A percentile compares a stretch with the other conserved stretches of the same genome.
Conservation (phyloP, 345 rosid species). For the Gynandropsis gynandra region DNA sequence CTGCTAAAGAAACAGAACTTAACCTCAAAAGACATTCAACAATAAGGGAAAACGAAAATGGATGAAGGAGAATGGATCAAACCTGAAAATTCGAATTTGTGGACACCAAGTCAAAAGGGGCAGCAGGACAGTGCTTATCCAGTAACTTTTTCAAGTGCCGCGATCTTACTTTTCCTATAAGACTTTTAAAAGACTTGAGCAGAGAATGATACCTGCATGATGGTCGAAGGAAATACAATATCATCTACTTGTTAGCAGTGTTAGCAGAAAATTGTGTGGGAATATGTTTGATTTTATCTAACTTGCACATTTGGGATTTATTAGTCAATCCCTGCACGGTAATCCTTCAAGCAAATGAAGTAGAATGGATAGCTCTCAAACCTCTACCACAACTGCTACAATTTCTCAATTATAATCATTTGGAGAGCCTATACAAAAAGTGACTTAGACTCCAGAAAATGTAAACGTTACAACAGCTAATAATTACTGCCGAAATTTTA, state of each 20-base stretch:
- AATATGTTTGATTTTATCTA: constrained; percentile 5
- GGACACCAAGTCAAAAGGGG: constrained; percentile 30
- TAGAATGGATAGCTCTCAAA: not conserved
- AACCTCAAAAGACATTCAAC: not conserved
- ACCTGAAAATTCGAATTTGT: constrained; percentile 17
- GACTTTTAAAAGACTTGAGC: constrained; percentile 42
- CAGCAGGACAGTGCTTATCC: constrained; percentile 54
- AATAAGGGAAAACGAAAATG: not conserved
- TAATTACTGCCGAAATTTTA: no score
- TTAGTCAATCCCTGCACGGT: not conserved
- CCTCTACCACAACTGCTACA: no score
- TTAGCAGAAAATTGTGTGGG: not conserved
- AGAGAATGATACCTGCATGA: constrained; percentile 52
- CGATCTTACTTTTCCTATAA: constrained; percentile 39
- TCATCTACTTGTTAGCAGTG: constrained; percentile 1
- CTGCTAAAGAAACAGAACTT: not conserved
- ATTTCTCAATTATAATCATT: no score
- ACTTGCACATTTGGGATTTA: constrained; percentile 1
- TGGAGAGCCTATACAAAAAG: no score
- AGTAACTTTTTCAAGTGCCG: constrained; percentile 51
- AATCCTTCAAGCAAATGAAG: not conserved
- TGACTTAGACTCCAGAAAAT: no score
- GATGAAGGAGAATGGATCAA: constrained; percentile 1
- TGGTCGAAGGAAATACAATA: not conserved
- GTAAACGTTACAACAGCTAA: no score